Evolutionary conservation across 2,329 filamentous ascomycete species (phyloP), one percentile per base, ranked within the genome.

Genomic region (Scytalidium lignicola): DNA sequence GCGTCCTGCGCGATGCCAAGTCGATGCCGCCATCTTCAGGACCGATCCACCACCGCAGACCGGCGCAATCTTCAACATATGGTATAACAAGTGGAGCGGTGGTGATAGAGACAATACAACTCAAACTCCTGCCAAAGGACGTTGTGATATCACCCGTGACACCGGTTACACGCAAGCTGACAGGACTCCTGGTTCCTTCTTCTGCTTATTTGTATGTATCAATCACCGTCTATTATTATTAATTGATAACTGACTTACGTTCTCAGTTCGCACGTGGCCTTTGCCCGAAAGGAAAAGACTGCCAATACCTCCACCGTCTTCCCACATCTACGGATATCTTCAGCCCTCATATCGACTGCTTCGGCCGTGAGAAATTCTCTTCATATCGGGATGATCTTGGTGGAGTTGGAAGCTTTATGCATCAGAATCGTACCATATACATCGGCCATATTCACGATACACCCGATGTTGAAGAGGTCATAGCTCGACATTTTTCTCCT

Each of bases 311-410:
- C 5, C 93, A 99, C 67, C 82, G 93, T 4, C 72, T 97, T 22
- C 95, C 93, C 0, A 84, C 81, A 1, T 79, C 95, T 2, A 89
- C 90, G 64, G 93, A 97, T 67, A 76, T 95, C 12, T 96, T 92
- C 70, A 93, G 92, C 53, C 88, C 88, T 1, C 97, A 96, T 59
- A 83, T 96, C 18, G 93, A 99, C 71, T 95, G 90, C 64, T 99
- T 99, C 63, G 90, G 90, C 2, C 79, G 92, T 51, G 92, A 96
- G 74, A 96, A 95, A 72, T 88, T 90, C 62, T 86, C 81, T 54
- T 92, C 96, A 64, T 97, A 96, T 70, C 77, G 91, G 61, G 92
- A 97, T 65, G 92, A 97, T 67, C 97, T 99, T 93, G 91, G 92
- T 47, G 95, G 95, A 56, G 90, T 96, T 2, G 93, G 93, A 21